Conservation (phyloP, 1,139 yeast species). For the Blastobotrys persicus region DNA sequence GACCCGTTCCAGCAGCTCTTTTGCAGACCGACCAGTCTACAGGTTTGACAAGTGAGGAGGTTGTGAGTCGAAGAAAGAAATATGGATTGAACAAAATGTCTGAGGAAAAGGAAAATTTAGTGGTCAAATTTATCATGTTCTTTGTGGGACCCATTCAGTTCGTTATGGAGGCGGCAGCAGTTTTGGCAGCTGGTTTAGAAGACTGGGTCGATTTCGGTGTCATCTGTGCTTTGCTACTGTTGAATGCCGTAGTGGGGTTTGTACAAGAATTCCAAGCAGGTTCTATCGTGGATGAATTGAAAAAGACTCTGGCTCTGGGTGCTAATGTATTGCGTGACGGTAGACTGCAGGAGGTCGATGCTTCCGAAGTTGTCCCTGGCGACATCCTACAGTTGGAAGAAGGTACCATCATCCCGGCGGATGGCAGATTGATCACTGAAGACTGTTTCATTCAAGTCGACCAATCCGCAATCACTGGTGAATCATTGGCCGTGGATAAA, state of each 20-base stretch:
- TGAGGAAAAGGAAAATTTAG: conserved; percentile 82
- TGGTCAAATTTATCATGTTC: conserved; percentile 85
- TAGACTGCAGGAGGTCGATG: conserved; percentile 55
- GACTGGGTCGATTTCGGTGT: conserved; percentile 99
- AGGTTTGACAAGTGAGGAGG: conserved; percentile 85
- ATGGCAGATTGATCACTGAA: conserved; percentile 89
- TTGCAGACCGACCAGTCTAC: conserved; percentile 79
- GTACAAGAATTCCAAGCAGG: conserved; percentile 81
- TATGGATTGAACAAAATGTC: conserved; percentile 93
- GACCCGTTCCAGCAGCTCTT: conserved; percentile 85
- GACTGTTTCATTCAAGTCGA: conserved; percentile 90
- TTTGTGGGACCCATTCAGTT: conserved; percentile 98
- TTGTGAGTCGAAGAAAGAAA: conserved; percentile 83
- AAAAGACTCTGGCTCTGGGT: conserved; percentile 43
- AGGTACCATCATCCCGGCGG: conserved; percentile 82
- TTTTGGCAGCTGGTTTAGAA: conserved; percentile 95
- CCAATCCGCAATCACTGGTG: conserved; percentile 98
- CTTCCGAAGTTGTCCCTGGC: conserved; percentile 77
- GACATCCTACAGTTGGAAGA: conserved; percentile 75
- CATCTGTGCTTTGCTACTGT: conserved; percentile 80
- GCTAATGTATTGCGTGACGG: conserved; percentile 73
- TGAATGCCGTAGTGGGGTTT: conserved; percentile 95
- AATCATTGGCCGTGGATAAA: conserved; percentile 94
- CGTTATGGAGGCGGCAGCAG: conserved; percentile 98
- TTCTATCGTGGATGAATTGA: conserved; percentile 46